Evolutionary conservation across 2,329 filamentous ascomycete genomes (phyloP), one percentile per base, ranked within the genome.

Genomic region (Onygena corvina): DNA sequence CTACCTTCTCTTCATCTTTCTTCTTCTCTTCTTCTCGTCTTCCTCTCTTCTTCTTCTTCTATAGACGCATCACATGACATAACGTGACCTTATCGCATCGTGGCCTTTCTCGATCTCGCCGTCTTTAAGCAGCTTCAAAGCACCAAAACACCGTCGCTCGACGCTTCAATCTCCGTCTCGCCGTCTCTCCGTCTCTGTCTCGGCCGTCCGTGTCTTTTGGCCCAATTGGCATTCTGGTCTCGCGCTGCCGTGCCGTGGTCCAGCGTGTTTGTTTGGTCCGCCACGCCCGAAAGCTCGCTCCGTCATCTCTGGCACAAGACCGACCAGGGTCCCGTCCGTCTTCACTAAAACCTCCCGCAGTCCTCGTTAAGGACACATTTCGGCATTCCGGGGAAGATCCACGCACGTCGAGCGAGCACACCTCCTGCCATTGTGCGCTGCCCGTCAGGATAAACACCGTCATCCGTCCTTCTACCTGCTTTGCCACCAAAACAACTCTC

Each of bases 1-100:
- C 18, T 40, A 16, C 20, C 9, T 31, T 4, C 29, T 31, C 8
- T 11, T 31, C 29, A n/a, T n/a, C n/a, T 30, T 18, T 62, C 60
- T 58, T 54, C 21, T 16, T 27, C 21, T 27, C 11, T 9, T 18
- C 35, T 7, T 38, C 11, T 20, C 35, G 14, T 23, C 48, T 7
- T 16, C 27, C 25, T 42, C n/a, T 12, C 44, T 47, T 11, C 27
- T 36, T 20, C 16, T 23, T 11, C 48, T 3, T 9, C 30, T 34
- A 34, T 35, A 8, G 12, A 8, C 29, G 8, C 38, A 14, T 31
- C 11, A 45, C 36, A 18, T 31, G 11, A 14, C 40, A n/a, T 18
- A 27, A 27, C 40, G 21, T 45, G 21, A 27, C 27, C 40, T 45
- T 45, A 30, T 27, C 21, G 27, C 27, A 27, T 45, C 40, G 40